These are phyloP conservation scores for Botrytis fragariae DNA, from an alignment of 2,329 filamentous ascomycete genomes.

Conservation along the genomic window DNA sequence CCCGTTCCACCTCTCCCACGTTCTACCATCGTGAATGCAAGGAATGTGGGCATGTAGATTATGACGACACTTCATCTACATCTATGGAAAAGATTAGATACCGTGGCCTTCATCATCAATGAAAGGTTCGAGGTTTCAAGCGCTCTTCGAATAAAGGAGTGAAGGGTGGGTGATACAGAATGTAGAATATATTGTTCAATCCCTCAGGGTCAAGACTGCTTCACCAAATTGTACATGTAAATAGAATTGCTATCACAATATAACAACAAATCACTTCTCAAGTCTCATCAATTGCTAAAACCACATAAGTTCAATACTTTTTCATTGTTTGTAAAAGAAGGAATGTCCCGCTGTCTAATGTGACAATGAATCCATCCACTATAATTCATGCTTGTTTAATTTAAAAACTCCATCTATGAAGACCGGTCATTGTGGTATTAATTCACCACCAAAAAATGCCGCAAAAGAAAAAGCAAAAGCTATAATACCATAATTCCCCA, in stretches of 20 bases:
- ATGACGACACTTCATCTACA: not conserved
- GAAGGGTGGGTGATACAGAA: not conserved
- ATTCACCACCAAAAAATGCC: constrained; percentile 8
- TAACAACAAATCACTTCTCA: not conserved
- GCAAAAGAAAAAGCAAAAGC: constrained; percentile 8
- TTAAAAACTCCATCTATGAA: constrained; percentile 13
- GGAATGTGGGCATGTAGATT: not conserved
- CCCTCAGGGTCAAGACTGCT: not conserved
- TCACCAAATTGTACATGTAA: not conserved
- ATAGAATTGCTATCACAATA: not conserved
- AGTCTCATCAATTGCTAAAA: not conserved
- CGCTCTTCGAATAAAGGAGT: not conserved
- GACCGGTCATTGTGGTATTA: constrained; percentile 3
- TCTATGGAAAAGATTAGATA: not conserved
- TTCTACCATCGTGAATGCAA: not conserved
- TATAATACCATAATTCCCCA: not conserved
- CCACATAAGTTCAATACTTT: not conserved
- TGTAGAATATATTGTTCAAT: not conserved
- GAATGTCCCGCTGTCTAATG: not conserved
- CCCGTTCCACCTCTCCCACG: not conserved
- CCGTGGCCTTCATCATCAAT: not conserved
- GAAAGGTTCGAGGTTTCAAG: not conserved
- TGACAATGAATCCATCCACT: constrained; percentile 9
- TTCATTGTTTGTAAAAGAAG: not conserved
- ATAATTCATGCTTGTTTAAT: constrained; percentile 6